A percentile compares a stretch with the other conserved stretches of the same genome.
phyloP scores from a whole-genome alignment of 805 yeast genomes.

The Teunomyces kruisii region DNA sequence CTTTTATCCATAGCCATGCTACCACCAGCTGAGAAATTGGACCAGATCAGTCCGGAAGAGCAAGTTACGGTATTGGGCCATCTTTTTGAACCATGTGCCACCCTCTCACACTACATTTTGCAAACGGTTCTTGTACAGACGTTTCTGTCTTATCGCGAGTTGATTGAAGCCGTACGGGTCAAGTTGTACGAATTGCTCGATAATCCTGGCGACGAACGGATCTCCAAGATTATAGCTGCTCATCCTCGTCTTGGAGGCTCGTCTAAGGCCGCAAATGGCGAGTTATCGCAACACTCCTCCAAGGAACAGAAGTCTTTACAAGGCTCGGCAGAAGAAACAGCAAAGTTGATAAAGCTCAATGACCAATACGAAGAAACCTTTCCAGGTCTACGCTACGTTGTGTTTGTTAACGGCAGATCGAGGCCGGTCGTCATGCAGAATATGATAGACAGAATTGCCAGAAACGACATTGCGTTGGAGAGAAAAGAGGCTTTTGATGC shows the following conservation, averaged over 20 bases:
- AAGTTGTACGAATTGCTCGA: conserved; percentile 33
- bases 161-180: conserved; percentile 48
- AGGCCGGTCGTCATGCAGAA: conserved; percentile 56
- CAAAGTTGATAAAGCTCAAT: conserved; percentile 53
- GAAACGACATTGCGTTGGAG: conserved; percentile 56
- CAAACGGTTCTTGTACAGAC: conserved; percentile 22
- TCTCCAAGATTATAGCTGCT: conserved; percentile 71
- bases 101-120: conserved; percentile 36
- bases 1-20: no score
- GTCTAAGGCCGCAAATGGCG: conserved; percentile 19
- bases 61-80: conserved; percentile 47
- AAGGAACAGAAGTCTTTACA: conserved; percentile 69
- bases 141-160: conserved; percentile 21
- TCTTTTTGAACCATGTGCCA: conserved; percentile 65
- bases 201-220: conserved; percentile 22
- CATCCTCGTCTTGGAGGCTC: conserved; percentile 78
- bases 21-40: conserved; percentile 3
- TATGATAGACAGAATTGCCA: conserved; percentile 40
- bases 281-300: conserved; percentile 63
- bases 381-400: conserved; percentile 78
- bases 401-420: conserved; percentile 82
- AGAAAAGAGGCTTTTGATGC: conserved; percentile 71
- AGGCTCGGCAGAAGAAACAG: conserved; percentile 48
- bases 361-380: conserved; percentile 57
- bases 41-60: conserved; percentile 17